phyloP scores from a whole-genome alignment of 176 grass and related monocot genomes.

The Saccharum spontaneum region DNA sequence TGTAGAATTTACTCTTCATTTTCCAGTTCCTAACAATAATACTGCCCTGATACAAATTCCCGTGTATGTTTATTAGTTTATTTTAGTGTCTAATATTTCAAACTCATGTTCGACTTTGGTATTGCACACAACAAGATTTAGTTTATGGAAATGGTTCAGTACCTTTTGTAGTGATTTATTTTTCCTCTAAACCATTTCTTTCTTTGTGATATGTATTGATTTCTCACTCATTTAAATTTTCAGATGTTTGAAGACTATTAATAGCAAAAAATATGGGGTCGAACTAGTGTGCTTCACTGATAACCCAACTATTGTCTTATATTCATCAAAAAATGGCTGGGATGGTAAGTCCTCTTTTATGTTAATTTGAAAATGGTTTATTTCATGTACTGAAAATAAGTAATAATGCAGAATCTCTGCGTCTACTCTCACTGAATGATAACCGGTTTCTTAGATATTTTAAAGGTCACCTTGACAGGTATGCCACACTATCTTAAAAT shows the following conservation, averaged over 20 bases:
- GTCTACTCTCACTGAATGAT: conserved; percentile 88
- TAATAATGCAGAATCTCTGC: conserved; percentile 76
- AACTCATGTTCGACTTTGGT: not conserved
- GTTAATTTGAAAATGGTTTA: conserved; percentile 21
- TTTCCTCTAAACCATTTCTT: not conserved
- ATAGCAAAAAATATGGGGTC: conserved; percentile 99
- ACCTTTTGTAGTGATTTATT: conserved; percentile 18
- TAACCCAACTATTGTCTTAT: conserved; percentile 79
- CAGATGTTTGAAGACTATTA: conserved; percentile 99
- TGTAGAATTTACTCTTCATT: not conserved
- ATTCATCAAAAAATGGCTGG: conserved; percentile 99
- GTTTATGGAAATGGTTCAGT: not conserved
- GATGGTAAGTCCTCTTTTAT: conserved; percentile 71
- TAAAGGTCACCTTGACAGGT: conserved; percentile 98
- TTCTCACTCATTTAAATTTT: conserved; percentile 18
- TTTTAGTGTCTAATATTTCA: not conserved
- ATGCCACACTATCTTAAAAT: conserved; percentile 7
- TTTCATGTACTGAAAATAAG: conserved; percentile 26
- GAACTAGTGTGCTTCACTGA: conserved; percentile 93
- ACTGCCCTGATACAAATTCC: not conserved
- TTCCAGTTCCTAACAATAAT: not conserved
- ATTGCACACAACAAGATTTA: not conserved
- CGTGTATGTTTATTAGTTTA: not conserved
- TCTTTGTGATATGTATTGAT: conserved; percentile 28
- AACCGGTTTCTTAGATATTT: conserved; percentile 97